A percentile compares a stretch with the other conserved stretches of the same genome.
Conservation (phyloP, 2,329 filamentous ascomycete genomes). For the Beauveria australis region DNA sequence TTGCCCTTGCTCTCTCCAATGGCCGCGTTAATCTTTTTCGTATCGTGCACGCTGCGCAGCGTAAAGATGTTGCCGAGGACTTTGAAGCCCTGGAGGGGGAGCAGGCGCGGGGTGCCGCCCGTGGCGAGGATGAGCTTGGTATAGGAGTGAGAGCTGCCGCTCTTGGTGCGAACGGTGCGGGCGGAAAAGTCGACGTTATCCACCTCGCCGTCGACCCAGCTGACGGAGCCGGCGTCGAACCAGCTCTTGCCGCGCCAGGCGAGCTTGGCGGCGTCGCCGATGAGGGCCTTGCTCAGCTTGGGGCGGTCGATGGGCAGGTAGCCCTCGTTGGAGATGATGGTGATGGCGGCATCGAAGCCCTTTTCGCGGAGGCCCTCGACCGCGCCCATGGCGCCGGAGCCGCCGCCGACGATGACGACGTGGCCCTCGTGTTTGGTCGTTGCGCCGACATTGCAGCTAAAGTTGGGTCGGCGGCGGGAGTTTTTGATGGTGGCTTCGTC, state of each 20-base stretch:
- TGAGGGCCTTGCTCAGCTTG: conserved; percentile 88
- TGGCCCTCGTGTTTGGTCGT: conserved; percentile 45
- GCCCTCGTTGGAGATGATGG: conserved; percentile 75
- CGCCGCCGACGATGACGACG: conserved; percentile 81
- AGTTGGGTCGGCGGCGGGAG: conserved; percentile 63
- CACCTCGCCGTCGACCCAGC: conserved; percentile 56
- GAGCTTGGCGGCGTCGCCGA: conserved; percentile 72
- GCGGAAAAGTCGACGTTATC: conserved; percentile 65
- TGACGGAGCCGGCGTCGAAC: conserved; percentile 56
- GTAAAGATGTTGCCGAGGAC: conserved; percentile 81
- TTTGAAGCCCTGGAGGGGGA: conserved; percentile 81
- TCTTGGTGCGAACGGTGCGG: conserved; percentile 68
- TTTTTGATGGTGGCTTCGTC: conserved; percentile 72
- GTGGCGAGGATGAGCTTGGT: conserved; percentile 86
- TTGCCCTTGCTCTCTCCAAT: conserved; percentile 76
- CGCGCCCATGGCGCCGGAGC: conserved; percentile 73
- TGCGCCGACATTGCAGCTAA: conserved; percentile 55
- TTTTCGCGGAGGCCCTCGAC: conserved; percentile 75
- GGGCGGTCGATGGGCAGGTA: conserved; percentile 86
- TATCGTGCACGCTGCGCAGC: conserved; percentile 68
- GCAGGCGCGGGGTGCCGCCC: conserved; percentile 65
- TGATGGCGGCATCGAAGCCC: conserved; percentile 73
- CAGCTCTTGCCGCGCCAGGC: conserved; percentile 69
- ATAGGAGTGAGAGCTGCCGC: conserved; percentile 65
- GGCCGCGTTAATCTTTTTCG: conserved; percentile 62